Evolutionary conservation across 805 yeast species (phyloP).

Genomic region (Wickerhamiella shivajii): DNA sequence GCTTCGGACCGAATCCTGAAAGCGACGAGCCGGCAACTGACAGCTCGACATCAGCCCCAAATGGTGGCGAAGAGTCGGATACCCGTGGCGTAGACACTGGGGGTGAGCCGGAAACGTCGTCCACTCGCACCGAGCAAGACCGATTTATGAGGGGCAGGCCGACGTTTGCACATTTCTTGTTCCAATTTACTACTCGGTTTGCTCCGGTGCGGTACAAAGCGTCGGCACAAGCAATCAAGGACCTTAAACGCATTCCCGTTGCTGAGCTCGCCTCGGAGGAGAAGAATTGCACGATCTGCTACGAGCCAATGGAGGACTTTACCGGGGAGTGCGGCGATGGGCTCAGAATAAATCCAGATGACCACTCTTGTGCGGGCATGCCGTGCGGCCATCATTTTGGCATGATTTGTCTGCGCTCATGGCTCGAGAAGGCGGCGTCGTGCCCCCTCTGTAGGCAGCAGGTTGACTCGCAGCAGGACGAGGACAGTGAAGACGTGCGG

Average conservation of each 20-base stretch:
- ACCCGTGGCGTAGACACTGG: too few relatives aligned
- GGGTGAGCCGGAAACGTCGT: too few relatives aligned
- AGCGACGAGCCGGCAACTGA: too few relatives aligned
- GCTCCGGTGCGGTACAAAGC: constrained; percentile 1
- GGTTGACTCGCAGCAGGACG: constrained; percentile 27
- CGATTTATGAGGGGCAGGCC: too few relatives aligned
- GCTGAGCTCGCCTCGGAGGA: constrained; percentile 11
- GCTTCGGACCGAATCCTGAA: too few relatives aligned
- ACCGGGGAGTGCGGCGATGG: neutral
- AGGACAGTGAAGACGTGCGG: neutral
- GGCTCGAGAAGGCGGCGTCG: constrained; percentile 61
- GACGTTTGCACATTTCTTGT: constrained; percentile 4
- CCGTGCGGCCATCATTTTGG: constrained; percentile 89
- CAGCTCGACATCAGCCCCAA: too few relatives aligned
- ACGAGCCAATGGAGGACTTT: constrained; percentile 13
- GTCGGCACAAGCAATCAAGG: constrained; percentile 2
- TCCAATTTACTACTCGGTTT: constrained; percentile 1
- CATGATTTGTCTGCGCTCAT: constrained; percentile 62
- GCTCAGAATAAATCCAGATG: constrained; percentile 4
- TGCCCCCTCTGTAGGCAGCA: constrained; percentile 77
- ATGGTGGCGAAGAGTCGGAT: too few relatives aligned
- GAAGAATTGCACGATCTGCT: constrained; percentile 15
- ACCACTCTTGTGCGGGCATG: constrained; percentile 55
- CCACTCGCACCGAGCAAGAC: too few relatives aligned
- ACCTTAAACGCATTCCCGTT: constrained; percentile 4